These are phyloP conservation scores for Boletus fagicola DNA, from an alignment of 768 basidiomycete genomes.

Conservation along the genomic window DNA sequence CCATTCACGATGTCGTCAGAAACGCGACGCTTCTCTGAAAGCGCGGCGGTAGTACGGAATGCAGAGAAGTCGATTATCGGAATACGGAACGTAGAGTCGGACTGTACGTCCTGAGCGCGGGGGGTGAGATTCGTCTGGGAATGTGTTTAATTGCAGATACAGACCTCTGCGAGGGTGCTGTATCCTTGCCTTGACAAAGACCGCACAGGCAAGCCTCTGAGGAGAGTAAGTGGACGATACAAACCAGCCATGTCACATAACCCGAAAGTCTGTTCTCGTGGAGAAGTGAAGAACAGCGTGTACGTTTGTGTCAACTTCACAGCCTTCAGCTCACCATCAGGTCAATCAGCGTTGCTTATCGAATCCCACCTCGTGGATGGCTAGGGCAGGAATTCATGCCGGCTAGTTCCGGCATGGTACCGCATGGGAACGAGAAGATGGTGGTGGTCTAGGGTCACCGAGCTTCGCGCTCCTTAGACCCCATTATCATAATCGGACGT, in stretches of 20 bases:
- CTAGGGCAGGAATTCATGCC: too few species aligned
- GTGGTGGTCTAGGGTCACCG: too few species aligned
- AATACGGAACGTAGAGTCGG: conserved; percentile 52
- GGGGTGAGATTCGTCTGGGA: conserved; percentile 7
- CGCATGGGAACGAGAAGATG: too few species aligned
- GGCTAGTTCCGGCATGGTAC: too few species aligned
- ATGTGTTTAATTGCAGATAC: background rate
- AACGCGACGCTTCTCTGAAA: conserved; percentile 55
- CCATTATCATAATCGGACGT: too few species aligned
- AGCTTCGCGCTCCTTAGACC: too few species aligned
- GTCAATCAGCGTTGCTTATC: too few species aligned
- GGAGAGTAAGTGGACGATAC: conserved; percentile 14
- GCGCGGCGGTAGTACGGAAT: conserved; percentile 51
- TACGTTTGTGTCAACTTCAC: background rate
- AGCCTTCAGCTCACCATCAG: too few species aligned
- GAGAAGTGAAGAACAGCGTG: background rate
- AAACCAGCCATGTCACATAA: conserved; percentile 5
- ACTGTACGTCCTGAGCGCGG: conserved; percentile 32
- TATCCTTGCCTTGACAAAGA: conserved; percentile 13
- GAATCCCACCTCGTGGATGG: too few species aligned
- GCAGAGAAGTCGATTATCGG: conserved; percentile 79
- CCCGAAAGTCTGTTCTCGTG: background rate
- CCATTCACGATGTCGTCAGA: conserved; percentile 72
- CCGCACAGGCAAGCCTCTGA: conserved; percentile 1
- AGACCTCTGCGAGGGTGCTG: conserved; percentile 29